Base-by-base conservation (phyloP, 495 filamentous ascomycete genomes). In the Hyaloscypha finlandica region DNA sequence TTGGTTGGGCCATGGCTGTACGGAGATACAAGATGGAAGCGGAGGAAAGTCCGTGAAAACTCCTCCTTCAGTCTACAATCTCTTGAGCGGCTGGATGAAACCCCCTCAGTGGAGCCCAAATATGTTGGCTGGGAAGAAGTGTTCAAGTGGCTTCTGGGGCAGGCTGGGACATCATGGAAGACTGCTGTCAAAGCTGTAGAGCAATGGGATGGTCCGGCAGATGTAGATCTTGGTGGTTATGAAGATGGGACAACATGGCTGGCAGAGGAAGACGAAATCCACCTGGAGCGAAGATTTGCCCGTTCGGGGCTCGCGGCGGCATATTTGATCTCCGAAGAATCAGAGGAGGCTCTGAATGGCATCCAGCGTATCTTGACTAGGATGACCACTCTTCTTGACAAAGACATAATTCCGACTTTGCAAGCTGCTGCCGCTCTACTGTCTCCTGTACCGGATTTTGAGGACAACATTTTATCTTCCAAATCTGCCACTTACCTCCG, bases 1-100 rank as follows among this genome's bases (percentile, higher is more conserved):
- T 71, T 97, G 9, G 81, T 95, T 67, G 91, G 89, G 0, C 91
- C 93, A 16, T 97, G 93, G 93, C 83, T 94, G 60, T 90, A 90
- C 73, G 91, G 89, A 42, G 84, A 87, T 64, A 85, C 74, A 59
- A 83, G 85, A 59, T 86, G 88, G 74, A 89, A 88, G 73, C 73
- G 84, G 59, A 69, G 67, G 57, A 73, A 32, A 60, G 64, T 60
- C 65, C 72, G 31, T 69, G 72, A 32, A 54, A 62, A 12, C 31
- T 58, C 66, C 53, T 55, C 73, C 3, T 45, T 66, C 3, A 33
- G 48, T 35, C 54, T 35, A 48, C 52, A 67, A 61, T 16, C 45
- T 12, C 32, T 71, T 30, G 70, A 8, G 0, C 20, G 64, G 30
- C 60, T 68, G 6, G 63, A 64, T 9, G 69, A 74, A 6, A 67